Base-by-base conservation (phyloP, 1,139 yeast genomes). In the Diutina neorugosa region DNA sequence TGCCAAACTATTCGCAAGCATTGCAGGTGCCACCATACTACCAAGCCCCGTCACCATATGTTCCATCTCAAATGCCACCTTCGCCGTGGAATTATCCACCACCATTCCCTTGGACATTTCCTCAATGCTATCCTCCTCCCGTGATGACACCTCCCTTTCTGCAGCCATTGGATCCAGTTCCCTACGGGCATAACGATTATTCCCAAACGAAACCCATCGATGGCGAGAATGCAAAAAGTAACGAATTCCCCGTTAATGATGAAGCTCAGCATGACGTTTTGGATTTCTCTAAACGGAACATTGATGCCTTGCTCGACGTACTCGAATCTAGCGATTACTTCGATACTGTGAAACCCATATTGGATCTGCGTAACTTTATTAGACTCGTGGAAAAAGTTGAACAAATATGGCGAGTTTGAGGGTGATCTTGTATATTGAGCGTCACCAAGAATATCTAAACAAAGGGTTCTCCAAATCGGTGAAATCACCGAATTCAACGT, bases 401-500 rank as follows among this genome's bases (percentile, higher is more conserved):
- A 8, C 23, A 23, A 14, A 14, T 44, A n/a, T 44, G 23, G 14
- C 48, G 31, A n/a, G 37, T 31, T 11, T 31, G 4, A 31, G 6
- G 25, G 4, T 4, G 6, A 31, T 14, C n/a, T 11, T 31, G 37
- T 31, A 31, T 12, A 11, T 31, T 12, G 12, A 31, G 14, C 12
- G 25, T 31, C 12, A 31, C 37, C 37, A 31, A 9, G 37, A 31
- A 12, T 31, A 31, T 31, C 37, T 31, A 14, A 31, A 31, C 37
- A 31, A 31, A 31, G 37, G 37, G n/a, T 84, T 64, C 84, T 84
- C 53, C 70, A 70, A 11, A 60, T 84, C 90, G 1, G 90, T 84
- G 61, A 82, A 66, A 62, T 84, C 91, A 12, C 74, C 69, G 61
- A 77, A 77, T 52, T 80, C 81, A 60, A 79, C 79, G 60, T 81